These are phyloP conservation scores for Mucor circinelloides DNA, from an alignment of 371 early-diverging fungal genomes.

Conservation along the genomic window DNA sequence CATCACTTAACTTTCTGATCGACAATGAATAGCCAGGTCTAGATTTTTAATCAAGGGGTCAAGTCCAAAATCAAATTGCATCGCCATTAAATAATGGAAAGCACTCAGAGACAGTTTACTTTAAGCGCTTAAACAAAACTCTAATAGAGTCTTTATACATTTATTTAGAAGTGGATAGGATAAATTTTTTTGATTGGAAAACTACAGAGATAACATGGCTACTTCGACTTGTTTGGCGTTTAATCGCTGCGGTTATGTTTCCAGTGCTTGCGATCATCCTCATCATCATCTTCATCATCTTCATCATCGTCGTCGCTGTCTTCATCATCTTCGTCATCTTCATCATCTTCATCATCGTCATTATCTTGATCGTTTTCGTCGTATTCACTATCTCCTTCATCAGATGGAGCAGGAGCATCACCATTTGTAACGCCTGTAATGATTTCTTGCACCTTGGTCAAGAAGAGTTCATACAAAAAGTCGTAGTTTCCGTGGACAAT, in stretches of 20 bases:
- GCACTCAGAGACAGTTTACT: not conserved
- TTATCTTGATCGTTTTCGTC: not conserved
- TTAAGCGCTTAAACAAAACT: not conserved
- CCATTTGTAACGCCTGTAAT: not conserved
- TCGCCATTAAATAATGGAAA: not conserved
- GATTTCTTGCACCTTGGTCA: not conserved
- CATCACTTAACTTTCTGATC: not conserved
- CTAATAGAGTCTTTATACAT: not conserved
- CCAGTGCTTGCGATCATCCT: not conserved
- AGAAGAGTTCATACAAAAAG: slow-evolving; percentile 9
- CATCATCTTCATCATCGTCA: not conserved
- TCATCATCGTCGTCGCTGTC: not conserved
- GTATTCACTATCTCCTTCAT: not conserved
- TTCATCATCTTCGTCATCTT: not conserved
- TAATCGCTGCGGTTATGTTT: not conserved
- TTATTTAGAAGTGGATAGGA: not conserved
- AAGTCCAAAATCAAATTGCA: not conserved
- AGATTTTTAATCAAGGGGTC: not conserved
- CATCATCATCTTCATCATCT: not conserved
- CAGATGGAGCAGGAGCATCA: slow-evolving; percentile 1
- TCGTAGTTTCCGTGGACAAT: slow-evolving; percentile 15
- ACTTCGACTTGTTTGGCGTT: not conserved
- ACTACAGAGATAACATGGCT: not conserved
- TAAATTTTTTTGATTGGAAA: not conserved
- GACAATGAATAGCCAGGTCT: not conserved